These are phyloP conservation scores for Calonectria naviculata DNA, from an alignment of 2,329 filamentous ascomycete species.

Conservation along the genomic window DNA sequence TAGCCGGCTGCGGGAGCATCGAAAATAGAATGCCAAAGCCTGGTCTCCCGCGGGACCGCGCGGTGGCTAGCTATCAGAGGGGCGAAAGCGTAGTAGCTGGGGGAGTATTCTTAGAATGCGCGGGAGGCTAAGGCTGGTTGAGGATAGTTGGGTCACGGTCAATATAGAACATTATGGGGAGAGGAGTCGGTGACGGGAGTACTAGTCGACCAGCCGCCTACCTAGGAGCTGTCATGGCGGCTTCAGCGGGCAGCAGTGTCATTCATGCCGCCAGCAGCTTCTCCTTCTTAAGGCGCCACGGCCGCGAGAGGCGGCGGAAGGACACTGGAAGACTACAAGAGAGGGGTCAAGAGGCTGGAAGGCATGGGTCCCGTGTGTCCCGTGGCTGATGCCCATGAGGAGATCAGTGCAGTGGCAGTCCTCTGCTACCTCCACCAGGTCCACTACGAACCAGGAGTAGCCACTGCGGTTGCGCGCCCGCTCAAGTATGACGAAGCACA, in stretches of 20 bases:
- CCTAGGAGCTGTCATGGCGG: neutral
- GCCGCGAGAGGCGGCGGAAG: neutral
- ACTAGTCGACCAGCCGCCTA: neutral
- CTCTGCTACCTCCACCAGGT: neutral
- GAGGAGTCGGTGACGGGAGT: neutral
- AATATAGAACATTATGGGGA: conserved; percentile 2
- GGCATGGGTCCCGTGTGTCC: neutral
- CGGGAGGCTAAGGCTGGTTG: conserved; percentile 1
- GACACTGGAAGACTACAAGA: neutral
- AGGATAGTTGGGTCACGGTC: neutral
- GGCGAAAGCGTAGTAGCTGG: neutral
- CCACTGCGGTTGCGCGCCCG: neutral
- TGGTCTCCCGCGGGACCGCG: conserved; percentile 12
- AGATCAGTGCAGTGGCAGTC: neutral
- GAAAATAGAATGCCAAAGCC: conserved; percentile 19
- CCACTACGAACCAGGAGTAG: neutral
- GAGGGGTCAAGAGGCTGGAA: conserved; percentile 8
- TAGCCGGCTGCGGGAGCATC: neutral
- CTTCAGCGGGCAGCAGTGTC: neutral
- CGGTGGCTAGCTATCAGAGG: conserved; percentile 6
- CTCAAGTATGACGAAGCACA: conserved; percentile 16
- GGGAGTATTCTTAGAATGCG: conserved; percentile 10
- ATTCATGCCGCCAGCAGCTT: neutral
- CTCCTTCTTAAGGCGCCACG: conserved; percentile 6
- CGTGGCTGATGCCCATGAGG: neutral